phyloP scores from a whole-genome alignment of 495 filamentous ascomycete genomes.

The Neurospora sp. region DNA sequence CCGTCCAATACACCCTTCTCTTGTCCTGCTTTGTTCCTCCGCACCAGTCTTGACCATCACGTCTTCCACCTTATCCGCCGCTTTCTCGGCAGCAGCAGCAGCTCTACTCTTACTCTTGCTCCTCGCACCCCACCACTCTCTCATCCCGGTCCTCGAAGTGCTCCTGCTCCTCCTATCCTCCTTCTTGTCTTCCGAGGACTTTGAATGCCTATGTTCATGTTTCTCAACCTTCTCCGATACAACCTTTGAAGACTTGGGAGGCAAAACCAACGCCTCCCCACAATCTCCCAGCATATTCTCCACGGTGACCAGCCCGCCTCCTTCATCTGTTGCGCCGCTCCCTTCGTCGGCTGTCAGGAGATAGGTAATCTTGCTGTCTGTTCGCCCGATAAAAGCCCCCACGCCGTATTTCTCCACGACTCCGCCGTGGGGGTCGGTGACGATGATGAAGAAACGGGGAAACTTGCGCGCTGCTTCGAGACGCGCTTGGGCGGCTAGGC shows the following conservation, averaged over 20 bases:
- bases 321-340: constrained; percentile 41
- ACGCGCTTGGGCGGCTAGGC: constrained; percentile 45
- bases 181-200: not conserved
- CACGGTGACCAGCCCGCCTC: constrained; percentile 44
- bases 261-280: constrained; percentile 28
- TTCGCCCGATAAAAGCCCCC: constrained; percentile 47
- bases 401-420: constrained; percentile 37
- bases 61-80: not conserved
- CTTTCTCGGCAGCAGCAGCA: not conserved
- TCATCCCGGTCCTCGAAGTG: constrained; percentile 14
- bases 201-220: not conserved
- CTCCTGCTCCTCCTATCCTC: constrained; percentile 10
- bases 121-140: constrained; percentile 7
- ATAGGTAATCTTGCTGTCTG: constrained; percentile 49
- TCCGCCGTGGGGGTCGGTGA: constrained; percentile 43
- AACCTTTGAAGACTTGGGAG: constrained; percentile 1
- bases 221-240: not conserved
- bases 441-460: constrained; percentile 40
- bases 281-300: constrained; percentile 36
- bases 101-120: not conserved
- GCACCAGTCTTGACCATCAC: not conserved
- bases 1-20: constrained; percentile 41
- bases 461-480: constrained; percentile 43
- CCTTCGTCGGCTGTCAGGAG: constrained; percentile 42
- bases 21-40: constrained; percentile 6